Conservation (phyloP, 352 stramenopile species). For the Globisporangium okanoganense region DNA sequence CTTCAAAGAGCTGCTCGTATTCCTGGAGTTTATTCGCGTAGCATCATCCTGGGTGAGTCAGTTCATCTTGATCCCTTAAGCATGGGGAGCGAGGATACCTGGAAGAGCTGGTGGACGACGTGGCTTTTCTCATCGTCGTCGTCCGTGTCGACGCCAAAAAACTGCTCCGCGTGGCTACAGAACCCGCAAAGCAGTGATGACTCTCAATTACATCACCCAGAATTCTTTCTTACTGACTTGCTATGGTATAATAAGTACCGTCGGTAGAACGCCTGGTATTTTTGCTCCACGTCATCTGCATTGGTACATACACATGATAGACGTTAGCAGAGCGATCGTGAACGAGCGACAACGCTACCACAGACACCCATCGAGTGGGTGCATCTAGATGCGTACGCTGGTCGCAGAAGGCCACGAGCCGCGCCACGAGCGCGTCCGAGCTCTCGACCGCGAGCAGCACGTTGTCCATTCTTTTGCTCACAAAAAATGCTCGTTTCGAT, state of each 20-base stretch:
- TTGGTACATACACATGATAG: not conserved
- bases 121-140: constrained; percentile 36
- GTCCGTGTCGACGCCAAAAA: constrained; percentile 23
- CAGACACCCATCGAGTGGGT: not conserved
- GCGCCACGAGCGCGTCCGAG: constrained; percentile 36
- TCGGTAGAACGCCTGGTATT: constrained; percentile 10
- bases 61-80: too few species aligned
- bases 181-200: not conserved
- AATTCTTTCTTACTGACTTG: too few species aligned
- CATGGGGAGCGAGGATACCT: too few species aligned
- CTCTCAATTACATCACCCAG: too few species aligned
- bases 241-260: constrained; percentile 2
- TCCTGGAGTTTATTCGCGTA: too few species aligned
- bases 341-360: not conserved
- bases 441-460: constrained; percentile 37
- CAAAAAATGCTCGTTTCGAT: too few species aligned
- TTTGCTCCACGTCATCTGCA: constrained; percentile 15
- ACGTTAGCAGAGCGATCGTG: not conserved
- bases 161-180: constrained; percentile 30
- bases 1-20: constrained; percentile 54
- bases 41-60: too few species aligned
- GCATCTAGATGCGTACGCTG: constrained; percentile 16
- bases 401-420: constrained; percentile 35
- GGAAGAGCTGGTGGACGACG: constrained; percentile 38
- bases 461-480: constrained; percentile 41